These are phyloP conservation scores for Albizia julibrissin DNA, from an alignment of 306 rosid species.

Conservation along the genomic window DNA sequence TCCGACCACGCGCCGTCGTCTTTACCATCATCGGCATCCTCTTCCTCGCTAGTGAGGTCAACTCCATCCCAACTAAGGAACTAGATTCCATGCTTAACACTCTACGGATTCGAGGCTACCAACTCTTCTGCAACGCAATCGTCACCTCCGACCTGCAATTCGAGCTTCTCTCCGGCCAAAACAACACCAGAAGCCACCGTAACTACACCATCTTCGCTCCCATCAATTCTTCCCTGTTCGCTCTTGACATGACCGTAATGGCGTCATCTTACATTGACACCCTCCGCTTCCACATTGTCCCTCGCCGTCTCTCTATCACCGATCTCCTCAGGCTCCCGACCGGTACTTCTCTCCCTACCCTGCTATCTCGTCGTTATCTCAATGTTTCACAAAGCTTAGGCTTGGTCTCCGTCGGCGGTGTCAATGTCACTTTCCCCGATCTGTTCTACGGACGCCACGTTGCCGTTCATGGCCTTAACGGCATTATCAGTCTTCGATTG, in stretches of 20 bases:
- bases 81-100: conserved; percentile 50
- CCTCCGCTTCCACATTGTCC: conserved; percentile 63
- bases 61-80: conserved; percentile 40
- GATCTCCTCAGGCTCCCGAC: conserved; percentile 48
- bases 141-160: conserved; percentile 62
- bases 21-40: neutral
- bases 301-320: conserved; percentile 55
- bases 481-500: conserved; percentile 31
- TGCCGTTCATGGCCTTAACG: conserved; percentile 45
- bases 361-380: conserved; percentile 40
- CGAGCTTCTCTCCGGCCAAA: conserved; percentile 26
- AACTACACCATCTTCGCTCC: conserved; percentile 72
- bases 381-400: conserved; percentile 27
- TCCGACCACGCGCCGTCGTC: neutral
- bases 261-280: conserved; percentile 54
- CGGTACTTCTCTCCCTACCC: conserved; percentile 52
- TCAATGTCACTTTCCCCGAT: conserved; percentile 38
- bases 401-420: conserved; percentile 39
- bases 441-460: conserved; percentile 36
- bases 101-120: conserved; percentile 58
- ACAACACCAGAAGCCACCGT: neutral
- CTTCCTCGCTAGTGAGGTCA: neutral
- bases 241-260: conserved; percentile 60
- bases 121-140: conserved; percentile 70
- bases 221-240: conserved; percentile 60